Percentiles rank a stretch among this genome's conserved stretches.
These are phyloP conservation scores for Colletotrichum navitas DNA, from an alignment of 2,329 filamentous ascomycete genomes.

Conservation along the genomic window DNA sequence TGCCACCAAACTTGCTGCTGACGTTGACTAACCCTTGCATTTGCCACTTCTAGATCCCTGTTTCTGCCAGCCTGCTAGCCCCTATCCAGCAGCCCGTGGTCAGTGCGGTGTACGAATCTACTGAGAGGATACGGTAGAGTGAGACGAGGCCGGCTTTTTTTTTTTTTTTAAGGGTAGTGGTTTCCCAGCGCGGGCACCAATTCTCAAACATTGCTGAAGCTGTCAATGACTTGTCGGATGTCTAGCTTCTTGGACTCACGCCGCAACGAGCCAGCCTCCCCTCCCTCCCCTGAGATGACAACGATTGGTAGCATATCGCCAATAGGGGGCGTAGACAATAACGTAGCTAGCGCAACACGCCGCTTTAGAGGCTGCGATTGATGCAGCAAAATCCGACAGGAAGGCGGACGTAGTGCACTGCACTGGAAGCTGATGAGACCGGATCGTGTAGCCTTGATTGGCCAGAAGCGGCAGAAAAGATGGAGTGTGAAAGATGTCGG, in stretches of 20 bases:
- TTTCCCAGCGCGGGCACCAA: neutral
- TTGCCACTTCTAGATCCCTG: too few species aligned
- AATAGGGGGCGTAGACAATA: neutral
- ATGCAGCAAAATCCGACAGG: constrained; percentile 13
- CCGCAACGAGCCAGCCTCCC: neutral
- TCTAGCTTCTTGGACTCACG: neutral
- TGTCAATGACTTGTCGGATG: neutral
- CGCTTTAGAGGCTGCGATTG: constrained; percentile 17
- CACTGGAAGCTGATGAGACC: constrained; percentile 28
- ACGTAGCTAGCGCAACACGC: constrained; percentile 18
- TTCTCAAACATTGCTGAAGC: neutral
- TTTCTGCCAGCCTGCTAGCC: too few species aligned
- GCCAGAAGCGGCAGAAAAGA: constrained; percentile 3
- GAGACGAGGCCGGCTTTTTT: neutral
- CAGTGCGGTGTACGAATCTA: too few species aligned
- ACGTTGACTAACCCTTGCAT: too few species aligned
- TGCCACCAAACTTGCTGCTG: too few species aligned
- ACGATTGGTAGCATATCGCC: neutral
- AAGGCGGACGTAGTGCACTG: constrained; percentile 16
- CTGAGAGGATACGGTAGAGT: too few species aligned
- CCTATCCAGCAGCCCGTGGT: too few species aligned
- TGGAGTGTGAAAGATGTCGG: constrained; percentile 17
- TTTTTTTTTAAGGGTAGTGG: neutral
- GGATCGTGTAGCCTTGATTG: constrained; percentile 17
- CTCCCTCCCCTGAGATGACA: neutral